These are phyloP conservation scores for Magnaporthiopsis incrustans DNA, from an alignment of 2,329 filamentous ascomycete genomes.

Conservation along the genomic window DNA sequence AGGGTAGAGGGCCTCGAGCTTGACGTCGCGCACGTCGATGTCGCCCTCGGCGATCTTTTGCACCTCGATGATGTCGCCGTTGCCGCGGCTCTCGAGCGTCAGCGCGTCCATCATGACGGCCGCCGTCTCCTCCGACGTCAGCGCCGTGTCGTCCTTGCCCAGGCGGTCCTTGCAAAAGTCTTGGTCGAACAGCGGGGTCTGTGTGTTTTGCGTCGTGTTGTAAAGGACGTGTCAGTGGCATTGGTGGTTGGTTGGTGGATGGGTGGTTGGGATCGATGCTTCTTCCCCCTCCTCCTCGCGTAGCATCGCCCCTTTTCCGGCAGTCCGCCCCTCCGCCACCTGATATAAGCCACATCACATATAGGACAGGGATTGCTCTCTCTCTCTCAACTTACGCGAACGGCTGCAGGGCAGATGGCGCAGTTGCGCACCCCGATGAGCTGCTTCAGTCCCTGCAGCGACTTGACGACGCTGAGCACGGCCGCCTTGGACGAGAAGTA, in stretches of 20 bases:
- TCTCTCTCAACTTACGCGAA: no score
- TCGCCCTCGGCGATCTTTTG: slow-evolving; percentile 8
- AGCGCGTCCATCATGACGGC: slow-evolving; percentile 11
- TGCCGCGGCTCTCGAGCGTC: slow-evolving; percentile 11
- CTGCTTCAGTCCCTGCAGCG: slow-evolving; percentile 10
- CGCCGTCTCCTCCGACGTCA: slow-evolving; percentile 8
- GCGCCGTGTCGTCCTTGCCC: slow-evolving; percentile 8
- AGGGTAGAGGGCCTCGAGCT: slow-evolving; percentile 8
- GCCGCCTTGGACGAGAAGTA: slow-evolving; percentile 23
- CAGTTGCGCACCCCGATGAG: slow-evolving; percentile 13
- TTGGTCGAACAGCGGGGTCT: slow-evolving; percentile 5
- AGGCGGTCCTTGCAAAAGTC: slow-evolving; percentile 11
- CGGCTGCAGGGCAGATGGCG: slow-evolving; percentile 12
- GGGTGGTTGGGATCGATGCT: no score
- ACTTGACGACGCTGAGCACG: slow-evolving; percentile 15
- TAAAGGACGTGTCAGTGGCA: no score
- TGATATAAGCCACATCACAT: no score
- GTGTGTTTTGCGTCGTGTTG: neutral
- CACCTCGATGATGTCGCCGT: slow-evolving; percentile 16
- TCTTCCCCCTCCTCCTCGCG: no score
- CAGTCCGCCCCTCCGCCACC: no score
- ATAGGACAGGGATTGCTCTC: no score
- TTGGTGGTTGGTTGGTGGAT: no score
- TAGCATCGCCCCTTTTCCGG: no score
- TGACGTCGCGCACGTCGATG: slow-evolving; percentile 13